Evolutionary conservation across 306 rosid species (phyloP).

Genomic region (Prinsepia uniflora): DNA sequence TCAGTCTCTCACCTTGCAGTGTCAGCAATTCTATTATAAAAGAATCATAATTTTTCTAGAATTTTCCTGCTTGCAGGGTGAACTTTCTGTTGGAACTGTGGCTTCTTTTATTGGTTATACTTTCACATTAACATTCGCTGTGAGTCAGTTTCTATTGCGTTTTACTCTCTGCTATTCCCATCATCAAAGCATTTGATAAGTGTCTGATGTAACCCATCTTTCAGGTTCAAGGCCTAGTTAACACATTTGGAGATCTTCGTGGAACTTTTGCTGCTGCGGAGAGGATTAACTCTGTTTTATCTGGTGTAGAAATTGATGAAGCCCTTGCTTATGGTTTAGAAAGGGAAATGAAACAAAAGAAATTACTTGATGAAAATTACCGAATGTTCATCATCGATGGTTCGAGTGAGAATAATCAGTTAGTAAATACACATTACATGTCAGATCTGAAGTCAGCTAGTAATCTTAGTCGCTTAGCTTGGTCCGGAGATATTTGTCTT

Average conservation of each 20-base stretch:
- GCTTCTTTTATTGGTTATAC: constrained; percentile 97
- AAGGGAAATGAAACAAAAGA: constrained; percentile 73
- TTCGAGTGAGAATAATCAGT: constrained; percentile 39
- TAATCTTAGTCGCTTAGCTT: constrained; percentile 55
- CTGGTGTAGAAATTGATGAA: constrained; percentile 74
- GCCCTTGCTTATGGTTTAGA: constrained; percentile 90
- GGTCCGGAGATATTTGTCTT: constrained; percentile 82
- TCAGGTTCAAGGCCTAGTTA: constrained; percentile 98
- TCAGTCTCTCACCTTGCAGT: neutral
- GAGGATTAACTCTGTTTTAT: constrained; percentile 85
- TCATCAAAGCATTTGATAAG: constrained; percentile 10
- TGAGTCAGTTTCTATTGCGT: constrained; percentile 39
- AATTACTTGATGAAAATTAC: constrained; percentile 48
- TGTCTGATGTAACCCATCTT: constrained; percentile 25
- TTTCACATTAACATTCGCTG: constrained; percentile 94
- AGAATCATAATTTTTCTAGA: neutral
- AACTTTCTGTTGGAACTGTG: constrained; percentile 88
- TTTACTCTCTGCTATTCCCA: constrained; percentile 18
- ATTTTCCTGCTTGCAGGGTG: constrained; percentile 61
- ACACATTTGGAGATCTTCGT: constrained; percentile 93
- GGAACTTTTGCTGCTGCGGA: constrained; percentile 80
- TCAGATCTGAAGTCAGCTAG: constrained; percentile 73
- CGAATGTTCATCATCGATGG: constrained; percentile 48
- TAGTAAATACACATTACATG: constrained; percentile 60
- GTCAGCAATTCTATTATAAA: too few relatives aligned